Base-by-base conservation (phyloP, 139 green algal genomes). In the Spirogloea muscicola region DNA sequence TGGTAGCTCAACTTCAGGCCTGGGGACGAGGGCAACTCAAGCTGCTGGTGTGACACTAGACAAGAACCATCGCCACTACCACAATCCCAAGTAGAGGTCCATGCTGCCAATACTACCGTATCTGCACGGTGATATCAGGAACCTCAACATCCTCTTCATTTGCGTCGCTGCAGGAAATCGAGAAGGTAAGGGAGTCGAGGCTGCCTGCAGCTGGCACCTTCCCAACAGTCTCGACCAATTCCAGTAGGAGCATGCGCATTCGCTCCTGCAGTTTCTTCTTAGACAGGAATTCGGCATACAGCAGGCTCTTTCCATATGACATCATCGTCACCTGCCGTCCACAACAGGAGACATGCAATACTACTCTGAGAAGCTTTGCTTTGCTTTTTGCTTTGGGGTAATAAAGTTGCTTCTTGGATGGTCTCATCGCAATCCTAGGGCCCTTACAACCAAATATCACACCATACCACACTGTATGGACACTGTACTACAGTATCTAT, bases 261-360 rank as follows among this genome's bases (percentile, higher is more conserved):
- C 75, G 38, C 5, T 83, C 75, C 18, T 74, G 21, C 71, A 83
- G 80, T 27, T 76, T 74, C 74, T 84, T 84, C 73, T 83, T 83
- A 25, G 21, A 29, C 42, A 83, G 3, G n/a, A 83, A 83, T 49
- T 81, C 71, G 18, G 75, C 75, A 52, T 83, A 83, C 36, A 83
- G 76, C 37, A 83, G 58, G 58, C 74, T 84, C 52, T 84, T 84
- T 3, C 75, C 75, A 31, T 83, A 80, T n/a, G 75, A 83, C 27
- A 80, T 3, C 72, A 80, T 80, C 21, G 61, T 78, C n/a, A 77
- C 77, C 68, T 73, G 64, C 42, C 21, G 21, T 55, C 21, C 46
- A 55, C 46, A 55, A 55, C 21, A 55, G 46, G 46, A 21, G 21
- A 21, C 46, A 55, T 21, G 21, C 21, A 31, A 31, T 55, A 21